Conservation (phyloP, 2,329 filamentous ascomycete species). For the Trichoderma semiorbis region DNA sequence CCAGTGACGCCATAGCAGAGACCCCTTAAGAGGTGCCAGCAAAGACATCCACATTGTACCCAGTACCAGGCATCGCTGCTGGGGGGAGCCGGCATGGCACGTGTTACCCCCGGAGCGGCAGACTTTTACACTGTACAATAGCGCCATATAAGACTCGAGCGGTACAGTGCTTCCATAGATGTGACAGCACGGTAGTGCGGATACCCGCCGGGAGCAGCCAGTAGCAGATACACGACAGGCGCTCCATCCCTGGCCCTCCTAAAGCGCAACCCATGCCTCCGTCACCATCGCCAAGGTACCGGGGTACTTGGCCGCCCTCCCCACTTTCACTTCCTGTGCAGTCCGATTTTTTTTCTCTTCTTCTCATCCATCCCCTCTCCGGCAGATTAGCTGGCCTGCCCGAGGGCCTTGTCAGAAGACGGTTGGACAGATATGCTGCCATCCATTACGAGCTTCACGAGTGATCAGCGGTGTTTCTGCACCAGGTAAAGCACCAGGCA, state of each 20-base stretch:
- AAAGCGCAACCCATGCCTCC: background rate
- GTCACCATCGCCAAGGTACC: background rate
- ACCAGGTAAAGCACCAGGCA: background rate
- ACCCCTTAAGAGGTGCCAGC: conserved; percentile 14
- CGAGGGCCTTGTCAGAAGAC: background rate
- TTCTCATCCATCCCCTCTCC: background rate
- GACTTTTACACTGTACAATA: background rate
- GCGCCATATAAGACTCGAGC: background rate
- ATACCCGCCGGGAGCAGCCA: background rate
- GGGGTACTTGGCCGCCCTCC: background rate
- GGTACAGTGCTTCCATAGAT: background rate
- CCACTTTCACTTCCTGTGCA: background rate
- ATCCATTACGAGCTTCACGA: background rate
- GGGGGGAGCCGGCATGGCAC: background rate
- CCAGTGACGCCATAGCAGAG: conserved; percentile 31
- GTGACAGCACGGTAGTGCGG: background rate
- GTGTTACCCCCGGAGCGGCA: background rate
- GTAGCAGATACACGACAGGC: background rate
- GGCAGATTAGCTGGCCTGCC: background rate
- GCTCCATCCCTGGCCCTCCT: background rate
- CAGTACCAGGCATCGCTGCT: background rate
- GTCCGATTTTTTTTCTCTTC: background rate
- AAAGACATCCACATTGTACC: background rate
- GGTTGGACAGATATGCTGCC: conserved; percentile 1
- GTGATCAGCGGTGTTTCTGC: background rate